A percentile compares a stretch with the other conserved stretches of the same genome.
Conservation (phyloP, 306 rosid species). For the Casuarina equisetifolia region DNA sequence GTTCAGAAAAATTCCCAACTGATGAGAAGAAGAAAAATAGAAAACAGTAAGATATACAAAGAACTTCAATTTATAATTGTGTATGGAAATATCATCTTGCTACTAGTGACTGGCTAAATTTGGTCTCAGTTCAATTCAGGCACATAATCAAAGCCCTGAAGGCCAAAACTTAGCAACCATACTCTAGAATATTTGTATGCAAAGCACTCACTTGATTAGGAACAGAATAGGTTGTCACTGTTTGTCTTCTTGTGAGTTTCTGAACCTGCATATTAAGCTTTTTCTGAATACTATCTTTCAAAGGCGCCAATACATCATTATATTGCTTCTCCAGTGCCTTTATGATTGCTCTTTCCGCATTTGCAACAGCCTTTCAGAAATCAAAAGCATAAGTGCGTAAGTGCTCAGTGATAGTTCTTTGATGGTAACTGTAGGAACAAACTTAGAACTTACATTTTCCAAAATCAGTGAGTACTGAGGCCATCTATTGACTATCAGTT, state of each 20-base stretch:
- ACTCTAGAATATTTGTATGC: conserved; percentile 4
- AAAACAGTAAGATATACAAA: conserved; percentile 15
- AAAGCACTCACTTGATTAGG: conserved; percentile 74
- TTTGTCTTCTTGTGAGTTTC: conserved; percentile 96
- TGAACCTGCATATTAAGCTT: conserved; percentile 94
- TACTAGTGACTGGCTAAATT: not conserved
- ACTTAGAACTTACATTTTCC: conserved; percentile 68
- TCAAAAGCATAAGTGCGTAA: conserved; percentile 8
- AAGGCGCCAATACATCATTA: conserved; percentile 80
- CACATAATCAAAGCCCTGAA: not conserved
- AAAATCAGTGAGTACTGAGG: conserved; percentile 89
- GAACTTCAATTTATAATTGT: not conserved
- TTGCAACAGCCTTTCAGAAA: conserved; percentile 68
- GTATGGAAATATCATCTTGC: not conserved
- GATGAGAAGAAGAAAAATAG: conserved; percentile 19
- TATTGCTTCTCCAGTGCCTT: conserved; percentile 93
- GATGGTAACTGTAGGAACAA: not conserved
- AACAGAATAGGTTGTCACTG: conserved; percentile 56
- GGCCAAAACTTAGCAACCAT: not conserved
- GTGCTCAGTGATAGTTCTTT: conserved; percentile 5
- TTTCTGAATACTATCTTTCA: conserved; percentile 92
- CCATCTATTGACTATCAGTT: conserved; percentile 89
- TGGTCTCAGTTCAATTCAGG: conserved; percentile 12
- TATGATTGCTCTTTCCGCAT: conserved; percentile 83
- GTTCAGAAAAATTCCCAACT: conserved; percentile 90